These are phyloP conservation scores for Neurospora sp. DNA, from an alignment of 495 filamentous ascomycete genomes.

Conservation along the genomic window DNA sequence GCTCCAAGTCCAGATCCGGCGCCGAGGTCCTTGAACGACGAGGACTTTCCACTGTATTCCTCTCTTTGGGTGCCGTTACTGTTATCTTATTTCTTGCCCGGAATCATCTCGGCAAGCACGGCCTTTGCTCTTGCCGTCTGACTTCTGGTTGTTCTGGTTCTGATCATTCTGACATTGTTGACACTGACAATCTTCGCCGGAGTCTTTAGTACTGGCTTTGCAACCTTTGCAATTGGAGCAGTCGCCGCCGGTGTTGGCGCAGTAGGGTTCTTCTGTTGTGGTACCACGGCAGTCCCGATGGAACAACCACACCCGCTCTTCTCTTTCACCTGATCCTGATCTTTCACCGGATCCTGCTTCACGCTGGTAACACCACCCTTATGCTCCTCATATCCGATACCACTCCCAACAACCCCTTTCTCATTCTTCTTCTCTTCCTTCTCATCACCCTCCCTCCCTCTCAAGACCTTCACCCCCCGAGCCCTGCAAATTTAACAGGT, in stretches of 20 bases:
- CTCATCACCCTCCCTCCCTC: neutral
- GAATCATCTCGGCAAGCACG: neutral
- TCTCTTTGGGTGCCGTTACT: too few relatives aligned
- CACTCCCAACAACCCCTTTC: too few relatives aligned
- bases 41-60: too few relatives aligned
- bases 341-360: neutral
- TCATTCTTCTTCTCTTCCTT: neutral
- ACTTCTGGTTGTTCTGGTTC: too few relatives aligned
- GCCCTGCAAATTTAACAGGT: neutral
- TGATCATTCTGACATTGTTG: too few relatives aligned
- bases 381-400: neutral
- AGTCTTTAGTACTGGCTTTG: neutral
- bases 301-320: neutral
- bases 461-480: too few relatives aligned
- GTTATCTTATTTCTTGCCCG: too few relatives aligned
- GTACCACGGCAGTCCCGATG: neutral
- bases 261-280: neutral
- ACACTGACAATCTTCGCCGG: neutral
- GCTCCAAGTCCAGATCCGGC: rapidly evolving
- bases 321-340: neutral
- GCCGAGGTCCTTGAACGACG: too few relatives aligned
- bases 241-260: neutral
- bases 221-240: neutral
- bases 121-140: neutral
- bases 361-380: neutral